Evolutionary conservation across 257 asterid genomes (phyloP), one percentile per base, ranked within the genome.

Genomic region (Primulina huaijiensis): DNA sequence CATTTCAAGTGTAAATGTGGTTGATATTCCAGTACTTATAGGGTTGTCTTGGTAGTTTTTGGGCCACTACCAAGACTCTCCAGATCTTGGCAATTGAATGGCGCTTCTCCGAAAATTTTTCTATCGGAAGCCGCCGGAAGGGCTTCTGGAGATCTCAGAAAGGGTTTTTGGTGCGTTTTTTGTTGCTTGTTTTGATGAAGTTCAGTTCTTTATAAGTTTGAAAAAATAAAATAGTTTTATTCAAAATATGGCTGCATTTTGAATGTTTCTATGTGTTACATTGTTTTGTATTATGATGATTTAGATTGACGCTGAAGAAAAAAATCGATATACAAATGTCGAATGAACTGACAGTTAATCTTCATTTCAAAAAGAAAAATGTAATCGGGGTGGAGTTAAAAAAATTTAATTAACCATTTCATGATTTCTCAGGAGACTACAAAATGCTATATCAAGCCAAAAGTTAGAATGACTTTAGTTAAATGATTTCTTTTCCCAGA

Each of bases 61-160:
- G 35, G 17, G 74, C 74, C 46, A 38, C 46, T 3, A 38, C 46
- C 14, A 38, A 38, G 14, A 9, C 46, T 38, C 46, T 38, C 61
- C 69, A 71, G 73, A 81, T 77, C 78, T 78, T 64, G 69, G 71
- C 37, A 64, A 64, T 58, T 65, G 46, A 1, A 83, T 85, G 90
- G 88, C 86, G 69, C 81, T 83, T 69, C 83, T 82, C 61, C 79
- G 79, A 46, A 79, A 74, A 62, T 73, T 82, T 62, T 83, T 82
- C 77, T 74, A 81, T 77, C 73, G 88, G 52, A 85, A 85, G 62
- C 90, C 82, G 56, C 88, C 90, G 1, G 88, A 83, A 11, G 90
- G 90, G 71, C 83, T 85, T 72, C 14, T 77, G 74, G 85, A 86
- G 82, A 81, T 83, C 81, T 77, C 85, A 2, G 88, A 86, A 2